Conservation (phyloP, 805 yeast genomes). For the Wickerhamomyces silvicola region DNA sequence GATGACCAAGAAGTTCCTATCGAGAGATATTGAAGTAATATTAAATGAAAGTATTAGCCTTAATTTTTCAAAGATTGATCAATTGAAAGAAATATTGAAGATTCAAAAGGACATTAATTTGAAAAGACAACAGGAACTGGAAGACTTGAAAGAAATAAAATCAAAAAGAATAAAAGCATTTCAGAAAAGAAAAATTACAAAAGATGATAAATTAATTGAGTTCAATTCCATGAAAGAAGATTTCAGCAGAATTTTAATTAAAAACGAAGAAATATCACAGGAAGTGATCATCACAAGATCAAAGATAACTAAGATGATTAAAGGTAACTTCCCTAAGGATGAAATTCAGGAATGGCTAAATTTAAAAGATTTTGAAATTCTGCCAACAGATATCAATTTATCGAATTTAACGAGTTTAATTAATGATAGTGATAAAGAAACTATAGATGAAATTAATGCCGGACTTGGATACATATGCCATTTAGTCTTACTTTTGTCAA, state of each 20-base stretch:
- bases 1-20: constrained; percentile 12
- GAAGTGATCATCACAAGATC: constrained; percentile 13
- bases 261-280: constrained; percentile 12
- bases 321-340: constrained; percentile 27
- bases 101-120: constrained; percentile 3
- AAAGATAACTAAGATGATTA: constrained; percentile 17
- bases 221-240: constrained; percentile 8
- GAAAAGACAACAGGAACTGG: constrained; percentile 4
- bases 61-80: constrained; percentile 3
- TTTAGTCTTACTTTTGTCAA: constrained; percentile 25
- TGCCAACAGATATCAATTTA: constrained; percentile 14
- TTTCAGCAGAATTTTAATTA: constrained; percentile 7
- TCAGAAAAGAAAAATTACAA: constrained; percentile 1
- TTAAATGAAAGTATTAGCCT: constrained; percentile 1
- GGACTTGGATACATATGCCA: constrained; percentile 31
- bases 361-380: constrained; percentile 21
- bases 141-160: constrained; percentile 8
- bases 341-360: constrained; percentile 16
- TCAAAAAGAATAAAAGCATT: constrained; percentile 5
- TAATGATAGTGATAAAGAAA: constrained; percentile 8
- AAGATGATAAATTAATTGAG: not conserved
- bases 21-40: constrained; percentile 7
- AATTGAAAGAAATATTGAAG: constrained; percentile 4
- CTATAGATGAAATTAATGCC: constrained; percentile 24
- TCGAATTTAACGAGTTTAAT: constrained; percentile 8